These are phyloP conservation scores for Fusarium acutatum DNA, from an alignment of 2,329 filamentous ascomycete genomes.

Conservation along the genomic window DNA sequence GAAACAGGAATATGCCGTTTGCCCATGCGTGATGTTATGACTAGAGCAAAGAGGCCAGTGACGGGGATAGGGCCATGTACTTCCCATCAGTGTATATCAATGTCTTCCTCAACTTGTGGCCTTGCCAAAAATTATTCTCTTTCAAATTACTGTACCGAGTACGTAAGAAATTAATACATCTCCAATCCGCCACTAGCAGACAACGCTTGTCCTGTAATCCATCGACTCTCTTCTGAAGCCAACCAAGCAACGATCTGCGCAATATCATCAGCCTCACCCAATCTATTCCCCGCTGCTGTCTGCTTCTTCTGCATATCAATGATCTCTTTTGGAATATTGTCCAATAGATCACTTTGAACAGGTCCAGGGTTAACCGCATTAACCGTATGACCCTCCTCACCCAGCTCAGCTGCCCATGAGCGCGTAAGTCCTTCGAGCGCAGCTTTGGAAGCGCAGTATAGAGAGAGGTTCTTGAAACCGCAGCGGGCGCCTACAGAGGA, in stretches of 20 bases:
- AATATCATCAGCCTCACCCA: slow-evolving; percentile 63
- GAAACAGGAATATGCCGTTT: no score
- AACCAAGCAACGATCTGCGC: slow-evolving; percentile 65
- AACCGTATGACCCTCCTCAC: slow-evolving; percentile 62
- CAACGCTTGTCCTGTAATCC: slow-evolving; percentile 65
- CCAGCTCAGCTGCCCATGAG: slow-evolving; percentile 62
- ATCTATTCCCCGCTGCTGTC: slow-evolving; percentile 60
- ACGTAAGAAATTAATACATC: background rate
- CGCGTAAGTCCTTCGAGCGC: slow-evolving; percentile 55
- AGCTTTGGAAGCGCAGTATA: slow-evolving; percentile 28
- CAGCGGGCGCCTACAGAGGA: slow-evolving; percentile 14
- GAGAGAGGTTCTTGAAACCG: slow-evolving; percentile 17
- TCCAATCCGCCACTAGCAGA: slow-evolving; percentile 56
- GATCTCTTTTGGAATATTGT: slow-evolving; percentile 44
- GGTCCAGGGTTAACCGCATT: slow-evolving; percentile 69
- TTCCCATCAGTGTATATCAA: background rate
- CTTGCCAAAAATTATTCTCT: no score
- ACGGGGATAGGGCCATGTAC: background rate
- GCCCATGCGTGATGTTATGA: no score
- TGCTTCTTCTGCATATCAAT: slow-evolving; percentile 28
- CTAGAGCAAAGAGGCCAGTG: no score
- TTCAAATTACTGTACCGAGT: no score
- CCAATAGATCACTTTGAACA: slow-evolving; percentile 65
- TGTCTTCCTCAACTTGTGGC: background rate
- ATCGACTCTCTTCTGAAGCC: slow-evolving; percentile 57